These are phyloP conservation scores for Epichloe bromicola DNA, from an alignment of 2,329 filamentous ascomycete species.

Conservation along the genomic window DNA sequence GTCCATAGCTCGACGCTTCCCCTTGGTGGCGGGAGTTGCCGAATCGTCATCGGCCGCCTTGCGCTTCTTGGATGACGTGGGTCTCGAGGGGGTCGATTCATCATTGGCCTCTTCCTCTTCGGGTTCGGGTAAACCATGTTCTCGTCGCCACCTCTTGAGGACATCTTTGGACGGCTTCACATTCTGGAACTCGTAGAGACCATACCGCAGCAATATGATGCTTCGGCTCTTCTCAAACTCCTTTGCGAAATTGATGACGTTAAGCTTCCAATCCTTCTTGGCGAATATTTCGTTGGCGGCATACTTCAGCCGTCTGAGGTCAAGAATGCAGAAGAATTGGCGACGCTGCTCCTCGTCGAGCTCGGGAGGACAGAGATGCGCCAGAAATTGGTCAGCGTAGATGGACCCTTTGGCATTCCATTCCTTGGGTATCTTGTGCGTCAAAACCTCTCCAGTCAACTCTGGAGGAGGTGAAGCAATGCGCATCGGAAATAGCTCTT, in stretches of 20 bases:
- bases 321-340: conserved; percentile 51
- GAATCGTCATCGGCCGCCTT: conserved; percentile 41
- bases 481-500: conserved; percentile 44
- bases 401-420: conserved; percentile 39
- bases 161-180: conserved; percentile 45
- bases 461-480: conserved; percentile 44
- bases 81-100: conserved; percentile 15
- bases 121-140: conserved; percentile 39
- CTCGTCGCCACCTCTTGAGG: conserved; percentile 44
- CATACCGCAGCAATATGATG: conserved; percentile 47
- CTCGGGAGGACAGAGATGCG: conserved; percentile 41
- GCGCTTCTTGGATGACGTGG: conserved; percentile 34
- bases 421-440: conserved; percentile 39
- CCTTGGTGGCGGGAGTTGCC: conserved; percentile 25
- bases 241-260: conserved; percentile 49
- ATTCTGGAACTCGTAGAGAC: conserved; percentile 50
- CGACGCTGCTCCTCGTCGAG: conserved; percentile 46
- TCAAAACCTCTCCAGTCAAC: conserved; percentile 40
- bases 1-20: conserved; percentile 37
- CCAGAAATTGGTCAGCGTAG: conserved; percentile 47
- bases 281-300: conserved; percentile 47
- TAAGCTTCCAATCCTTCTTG: conserved; percentile 50
- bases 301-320: conserved; percentile 48
- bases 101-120: conserved; percentile 28
- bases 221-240: conserved; percentile 52